These are phyloP conservation scores for Septoria petroselini DNA, from an alignment of 2,329 filamentous ascomycete species.

Conservation along the genomic window DNA sequence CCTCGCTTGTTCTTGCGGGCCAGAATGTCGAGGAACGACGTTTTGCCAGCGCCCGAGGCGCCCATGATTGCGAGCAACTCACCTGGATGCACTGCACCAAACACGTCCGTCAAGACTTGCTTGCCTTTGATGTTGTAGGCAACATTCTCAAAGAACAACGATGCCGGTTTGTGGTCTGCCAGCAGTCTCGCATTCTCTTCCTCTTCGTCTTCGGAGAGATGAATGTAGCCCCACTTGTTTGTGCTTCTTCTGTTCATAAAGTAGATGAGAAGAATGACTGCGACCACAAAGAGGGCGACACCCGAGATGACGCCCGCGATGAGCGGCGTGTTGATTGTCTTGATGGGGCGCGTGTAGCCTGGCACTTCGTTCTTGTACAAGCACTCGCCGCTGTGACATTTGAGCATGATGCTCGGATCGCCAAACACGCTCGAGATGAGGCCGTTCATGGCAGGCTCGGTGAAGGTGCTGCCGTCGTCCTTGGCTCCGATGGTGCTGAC, in stretches of 20 bases:
- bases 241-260: slow-evolving; percentile 75
- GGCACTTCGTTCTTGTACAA: slow-evolving; percentile 89
- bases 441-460: slow-evolving; percentile 87
- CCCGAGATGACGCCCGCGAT: slow-evolving; percentile 91
- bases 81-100: slow-evolving; percentile 87
- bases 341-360: slow-evolving; percentile 81
- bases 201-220: slow-evolving; percentile 74
- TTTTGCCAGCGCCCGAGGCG: slow-evolving; percentile 94
- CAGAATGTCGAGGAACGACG: slow-evolving; percentile 91
- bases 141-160: slow-evolving; percentile 83
- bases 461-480: slow-evolving; percentile 74
- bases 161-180: slow-evolving; percentile 85
- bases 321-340: slow-evolving; percentile 93
- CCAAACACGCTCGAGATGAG: slow-evolving; percentile 87
- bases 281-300: slow-evolving; percentile 83
- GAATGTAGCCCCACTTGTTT: slow-evolving; percentile 64
- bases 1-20: slow-evolving; percentile 97
- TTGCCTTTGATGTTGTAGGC: slow-evolving; percentile 84
- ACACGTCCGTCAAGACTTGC: slow-evolving; percentile 74
- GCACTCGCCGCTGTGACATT: slow-evolving; percentile 85
- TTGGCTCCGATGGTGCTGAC: slow-evolving; percentile 55
- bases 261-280: slow-evolving; percentile 78
- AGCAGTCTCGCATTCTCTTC: slow-evolving; percentile 85
- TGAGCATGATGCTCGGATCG: slow-evolving; percentile 80
- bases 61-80: slow-evolving; percentile 98